Evolutionary conservation across 208 protist species (phyloP).

Genomic region (Zelonia costaricensis): DNA sequence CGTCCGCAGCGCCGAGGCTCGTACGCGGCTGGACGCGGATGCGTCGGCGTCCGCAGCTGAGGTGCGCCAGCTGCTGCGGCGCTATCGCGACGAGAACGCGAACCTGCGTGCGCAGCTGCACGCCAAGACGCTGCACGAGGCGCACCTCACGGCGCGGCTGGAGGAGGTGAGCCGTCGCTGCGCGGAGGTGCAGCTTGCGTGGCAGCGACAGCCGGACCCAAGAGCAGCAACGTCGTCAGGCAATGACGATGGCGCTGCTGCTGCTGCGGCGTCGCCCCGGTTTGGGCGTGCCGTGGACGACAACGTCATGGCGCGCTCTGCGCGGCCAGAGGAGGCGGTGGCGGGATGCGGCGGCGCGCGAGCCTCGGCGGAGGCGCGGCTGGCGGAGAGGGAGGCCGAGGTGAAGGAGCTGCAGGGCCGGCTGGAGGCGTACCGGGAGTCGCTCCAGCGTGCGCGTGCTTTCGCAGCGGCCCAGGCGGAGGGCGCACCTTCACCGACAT

Average conservation of each 20-base stretch:
- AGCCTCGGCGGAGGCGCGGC: constrained; percentile 13
- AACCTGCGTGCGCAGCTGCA: constrained; percentile 60
- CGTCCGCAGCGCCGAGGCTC: too few species aligned
- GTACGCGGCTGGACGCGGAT: not conserved
- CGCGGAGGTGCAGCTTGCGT: constrained; percentile 17
- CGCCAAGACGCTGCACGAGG: constrained; percentile 43
- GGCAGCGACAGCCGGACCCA: constrained; percentile 17
- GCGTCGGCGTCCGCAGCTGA: constrained; percentile 5
- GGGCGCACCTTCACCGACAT: not conserved
- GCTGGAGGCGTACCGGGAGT: constrained; percentile 54
- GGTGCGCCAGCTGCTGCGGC: constrained; percentile 34
- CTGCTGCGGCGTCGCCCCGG: not conserved
- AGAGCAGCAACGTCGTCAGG: too few species aligned
- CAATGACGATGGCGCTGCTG: too few species aligned
- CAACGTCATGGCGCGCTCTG: not conserved
- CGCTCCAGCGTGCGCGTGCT: constrained; percentile 18
- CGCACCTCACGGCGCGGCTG: constrained; percentile 44
- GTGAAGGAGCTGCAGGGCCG: constrained; percentile 45
- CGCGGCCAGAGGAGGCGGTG: constrained; percentile 1
- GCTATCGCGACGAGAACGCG: constrained; percentile 58
- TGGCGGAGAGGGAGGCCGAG: constrained; percentile 30
- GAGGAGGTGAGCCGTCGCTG: constrained; percentile 24
- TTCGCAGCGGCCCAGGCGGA: not conserved
- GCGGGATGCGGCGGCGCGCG: constrained; percentile 4
- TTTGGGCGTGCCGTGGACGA: constrained; percentile 5